Base-by-base conservation (phyloP, 768 basidiomycete genomes). In the Trametopsis cervina region DNA sequence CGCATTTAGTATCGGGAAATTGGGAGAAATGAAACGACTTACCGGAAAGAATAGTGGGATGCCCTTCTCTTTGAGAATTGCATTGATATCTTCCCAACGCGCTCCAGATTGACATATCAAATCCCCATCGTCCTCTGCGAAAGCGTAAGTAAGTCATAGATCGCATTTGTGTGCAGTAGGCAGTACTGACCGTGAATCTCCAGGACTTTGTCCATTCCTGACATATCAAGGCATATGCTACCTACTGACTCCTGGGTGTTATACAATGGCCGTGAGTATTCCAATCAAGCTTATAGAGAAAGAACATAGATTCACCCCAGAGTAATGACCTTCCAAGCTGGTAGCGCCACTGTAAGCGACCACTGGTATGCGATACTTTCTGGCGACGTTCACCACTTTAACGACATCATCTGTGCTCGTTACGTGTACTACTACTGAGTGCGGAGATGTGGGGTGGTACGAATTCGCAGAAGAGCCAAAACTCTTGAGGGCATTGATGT, bases 11-110 rank as follows among this genome's bases (percentile, higher is more conserved):
- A 17, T 10, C 10, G 17, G 2, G 18, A 39, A n/a, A 26, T 29
- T 25, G 15, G 17, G n/a, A n/a, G n/a, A 18, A 18, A 26, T n/a
- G n/a, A 33, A 3, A 2, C 22, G 9, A 57, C 78, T 61, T 54
- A 91, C 85, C 7, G 91, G 91, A 61, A 95, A 94, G 69, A 94
- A 94, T 5, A 93, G 67, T 1, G 85, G 81, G 43, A 89, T 82
- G 1, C 73, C 81, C 55, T 76, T 73, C 6, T 80, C 76, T 53
- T 76, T 78, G 27, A 95, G 71, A 3, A 73, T 66, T n/a, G 70
- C 66, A 56, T 90, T 91, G 44, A 90, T 77, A 47, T 85, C 83
- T 58, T 87, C 85, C 85, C 89, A 91, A 18, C 77, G 70, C 18
- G 78, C 71, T 9, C 89, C 89, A 49, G 86, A 65, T 64, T 91